Evolutionary conservation across 2,329 filamentous ascomycete genomes (phyloP).

Genomic region (Sclerotinia spermophila): DNA sequence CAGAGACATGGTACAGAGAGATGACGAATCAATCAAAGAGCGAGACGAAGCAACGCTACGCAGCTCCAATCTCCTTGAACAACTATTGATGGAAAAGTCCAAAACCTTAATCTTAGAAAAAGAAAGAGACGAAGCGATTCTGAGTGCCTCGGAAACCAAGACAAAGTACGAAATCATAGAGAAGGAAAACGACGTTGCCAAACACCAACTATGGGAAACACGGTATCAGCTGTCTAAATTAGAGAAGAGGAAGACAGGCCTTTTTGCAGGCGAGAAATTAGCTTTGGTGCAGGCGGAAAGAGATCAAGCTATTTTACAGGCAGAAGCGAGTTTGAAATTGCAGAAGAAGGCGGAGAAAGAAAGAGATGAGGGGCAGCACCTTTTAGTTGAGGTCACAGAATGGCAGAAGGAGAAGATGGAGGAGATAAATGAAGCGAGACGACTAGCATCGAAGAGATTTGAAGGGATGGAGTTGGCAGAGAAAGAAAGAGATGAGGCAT

Average conservation of each 20-base stretch:
- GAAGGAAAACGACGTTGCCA: not conserved
- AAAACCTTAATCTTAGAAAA: not conserved
- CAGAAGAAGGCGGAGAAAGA: not conserved
- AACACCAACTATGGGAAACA: not conserved
- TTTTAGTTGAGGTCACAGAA: not conserved
- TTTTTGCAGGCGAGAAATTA: not conserved
- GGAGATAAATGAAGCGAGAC: not conserved
- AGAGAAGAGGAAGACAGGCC: not conserved
- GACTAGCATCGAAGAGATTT: not conserved
- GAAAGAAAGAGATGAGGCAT: not conserved
- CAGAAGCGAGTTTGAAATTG: not conserved
- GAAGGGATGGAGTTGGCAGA: not conserved
- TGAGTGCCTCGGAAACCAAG: not conserved
- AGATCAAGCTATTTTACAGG: not conserved
- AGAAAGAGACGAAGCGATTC: not conserved
- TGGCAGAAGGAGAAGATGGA: not conserved
- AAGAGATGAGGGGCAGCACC: not conserved
- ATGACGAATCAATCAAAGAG: not conserved
- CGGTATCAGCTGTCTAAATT: not conserved
- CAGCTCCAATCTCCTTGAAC: not conserved
- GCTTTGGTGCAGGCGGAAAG: not conserved
- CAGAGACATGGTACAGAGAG: not conserved
- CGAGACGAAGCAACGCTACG: not conserved
- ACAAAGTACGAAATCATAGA: not conserved
- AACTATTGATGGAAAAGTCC: conserved; percentile 2